A percentile compares a stretch with the other conserved stretches of the same genome.
Conservation (phyloP, 345 rosid species). For the Corymbia maculata region DNA sequence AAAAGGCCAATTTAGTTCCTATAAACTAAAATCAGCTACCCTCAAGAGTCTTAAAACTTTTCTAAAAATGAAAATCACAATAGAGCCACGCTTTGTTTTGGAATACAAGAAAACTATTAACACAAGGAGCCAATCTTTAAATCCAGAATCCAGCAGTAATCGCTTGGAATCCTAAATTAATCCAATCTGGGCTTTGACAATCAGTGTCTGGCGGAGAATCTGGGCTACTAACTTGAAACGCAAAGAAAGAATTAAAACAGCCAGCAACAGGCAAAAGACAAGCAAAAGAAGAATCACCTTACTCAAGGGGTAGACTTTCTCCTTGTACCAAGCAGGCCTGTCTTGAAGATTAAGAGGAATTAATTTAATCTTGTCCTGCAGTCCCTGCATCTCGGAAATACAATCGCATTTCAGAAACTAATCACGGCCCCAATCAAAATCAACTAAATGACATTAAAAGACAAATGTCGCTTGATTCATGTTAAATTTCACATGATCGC, state of each 20-base stretch:
- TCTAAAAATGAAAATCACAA: neutral
- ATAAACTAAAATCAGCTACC: neutral
- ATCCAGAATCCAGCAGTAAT: neutral
- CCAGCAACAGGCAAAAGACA: neutral
- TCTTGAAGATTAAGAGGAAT: slow-evolving; percentile 67
- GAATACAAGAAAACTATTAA: neutral
- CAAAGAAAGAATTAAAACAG: neutral
- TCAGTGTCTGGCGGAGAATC: neutral
- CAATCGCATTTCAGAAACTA: neutral
- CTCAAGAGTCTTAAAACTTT: neutral
- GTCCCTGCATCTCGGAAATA: slow-evolving; percentile 33
- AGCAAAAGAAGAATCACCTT: slow-evolving; percentile 33
- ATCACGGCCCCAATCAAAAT: neutral
- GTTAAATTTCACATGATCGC: neutral
- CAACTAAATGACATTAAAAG: neutral
- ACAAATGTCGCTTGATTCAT: neutral
- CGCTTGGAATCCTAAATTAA: neutral
- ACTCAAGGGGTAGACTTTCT: slow-evolving; percentile 65
- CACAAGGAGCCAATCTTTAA: neutral
- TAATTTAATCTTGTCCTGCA: slow-evolving; percentile 68
- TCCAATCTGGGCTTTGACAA: neutral
- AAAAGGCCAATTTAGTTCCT: neutral
- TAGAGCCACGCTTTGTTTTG: neutral
- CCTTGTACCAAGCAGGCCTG: slow-evolving; percentile 86
- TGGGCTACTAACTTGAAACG: neutral